phyloP scores from a whole-genome alignment of 768 basidiomycete genomes.

The Lactarius pseudohatsudake region DNA sequence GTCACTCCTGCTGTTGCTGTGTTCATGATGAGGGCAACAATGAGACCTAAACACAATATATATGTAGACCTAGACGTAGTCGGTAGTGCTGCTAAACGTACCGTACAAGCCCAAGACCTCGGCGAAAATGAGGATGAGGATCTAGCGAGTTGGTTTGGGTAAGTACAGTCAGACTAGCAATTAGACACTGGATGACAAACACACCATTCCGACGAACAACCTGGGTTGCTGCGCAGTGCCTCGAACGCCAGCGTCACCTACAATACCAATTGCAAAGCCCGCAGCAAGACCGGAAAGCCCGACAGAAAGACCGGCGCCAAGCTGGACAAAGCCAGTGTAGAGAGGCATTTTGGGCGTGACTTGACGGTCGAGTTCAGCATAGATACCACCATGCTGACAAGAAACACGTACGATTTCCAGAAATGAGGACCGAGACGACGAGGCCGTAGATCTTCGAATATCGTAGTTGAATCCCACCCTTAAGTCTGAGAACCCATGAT shows the following conservation, averaged over 20 bases:
- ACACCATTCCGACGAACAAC: slow-evolving; percentile 91
- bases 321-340: slow-evolving; percentile 90
- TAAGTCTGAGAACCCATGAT: slow-evolving; percentile 60
- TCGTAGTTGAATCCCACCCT: not conserved
- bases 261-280: slow-evolving; percentile 97
- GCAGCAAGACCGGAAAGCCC: slow-evolving; percentile 95
- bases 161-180: not conserved
- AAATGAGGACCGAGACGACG: slow-evolving; percentile 96
- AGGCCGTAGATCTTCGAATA: slow-evolving; percentile 93
- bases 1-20: slow-evolving; percentile 30
- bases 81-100: not conserved
- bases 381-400: not conserved
- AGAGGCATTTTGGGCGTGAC: slow-evolving; percentile 45
- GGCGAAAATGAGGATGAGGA: slow-evolving; percentile 94
- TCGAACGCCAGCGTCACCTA: slow-evolving; percentile 97
- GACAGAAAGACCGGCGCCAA: slow-evolving; percentile 90
- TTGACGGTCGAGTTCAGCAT: not conserved
- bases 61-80: not conserved
- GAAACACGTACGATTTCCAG: slow-evolving; percentile 72
- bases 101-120: slow-evolving; percentile 94
- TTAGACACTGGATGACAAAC: not conserved
- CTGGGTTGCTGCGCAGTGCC: slow-evolving; percentile 97
- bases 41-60: slow-evolving; percentile 38
- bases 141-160: slow-evolving; percentile 4
- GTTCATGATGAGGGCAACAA: slow-evolving; percentile 56